These are phyloP conservation scores for Xerophyta viscosa DNA, from an alignment of 106 monocot species.

Conservation along the genomic window DNA sequence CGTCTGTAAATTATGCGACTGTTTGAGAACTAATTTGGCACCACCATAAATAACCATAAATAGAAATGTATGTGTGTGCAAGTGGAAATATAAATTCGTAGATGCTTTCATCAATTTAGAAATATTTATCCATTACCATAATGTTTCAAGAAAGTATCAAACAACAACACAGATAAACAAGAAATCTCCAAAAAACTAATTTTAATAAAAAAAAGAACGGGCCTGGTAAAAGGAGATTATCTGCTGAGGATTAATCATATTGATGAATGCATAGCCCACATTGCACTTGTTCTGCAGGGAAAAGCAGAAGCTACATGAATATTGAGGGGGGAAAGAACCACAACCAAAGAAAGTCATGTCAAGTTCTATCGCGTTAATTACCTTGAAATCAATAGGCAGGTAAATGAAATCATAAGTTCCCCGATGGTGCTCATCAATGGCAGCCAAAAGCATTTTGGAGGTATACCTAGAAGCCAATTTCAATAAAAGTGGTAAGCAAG, in stretches of 20 bases:
- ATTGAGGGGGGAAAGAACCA: not conserved
- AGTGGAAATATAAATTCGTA: too few species aligned
- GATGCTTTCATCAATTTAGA: too few species aligned
- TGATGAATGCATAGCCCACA: slow-evolving; percentile 98
- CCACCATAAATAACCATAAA: too few species aligned
- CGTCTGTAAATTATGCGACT: slow-evolving; percentile 31
- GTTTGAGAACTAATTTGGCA: too few species aligned
- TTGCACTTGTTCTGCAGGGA: slow-evolving; percentile 90
- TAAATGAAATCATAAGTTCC: slow-evolving; percentile 56
- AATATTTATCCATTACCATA: too few species aligned
- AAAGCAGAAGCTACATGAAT: not conserved
- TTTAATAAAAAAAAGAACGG: too few species aligned
- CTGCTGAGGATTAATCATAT: slow-evolving; percentile 55
- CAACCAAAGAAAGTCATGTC: not conserved
- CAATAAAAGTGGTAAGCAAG: not conserved
- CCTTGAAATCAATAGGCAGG: slow-evolving; percentile 69
- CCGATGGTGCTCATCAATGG: slow-evolving; percentile 32
- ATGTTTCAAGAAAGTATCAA: too few species aligned
- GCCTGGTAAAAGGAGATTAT: slow-evolving; percentile 31
- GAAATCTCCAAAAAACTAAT: too few species aligned
- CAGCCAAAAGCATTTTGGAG: slow-evolving; percentile 45
- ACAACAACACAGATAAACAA: too few species aligned
- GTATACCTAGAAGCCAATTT: slow-evolving; percentile 50
- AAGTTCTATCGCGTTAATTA: not conserved
- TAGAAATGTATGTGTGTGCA: too few species aligned